Evolutionary conservation across 306 rosid genomes (phyloP), one percentile per base, ranked within the genome.

Genomic region (Trifolium dubium): DNA sequence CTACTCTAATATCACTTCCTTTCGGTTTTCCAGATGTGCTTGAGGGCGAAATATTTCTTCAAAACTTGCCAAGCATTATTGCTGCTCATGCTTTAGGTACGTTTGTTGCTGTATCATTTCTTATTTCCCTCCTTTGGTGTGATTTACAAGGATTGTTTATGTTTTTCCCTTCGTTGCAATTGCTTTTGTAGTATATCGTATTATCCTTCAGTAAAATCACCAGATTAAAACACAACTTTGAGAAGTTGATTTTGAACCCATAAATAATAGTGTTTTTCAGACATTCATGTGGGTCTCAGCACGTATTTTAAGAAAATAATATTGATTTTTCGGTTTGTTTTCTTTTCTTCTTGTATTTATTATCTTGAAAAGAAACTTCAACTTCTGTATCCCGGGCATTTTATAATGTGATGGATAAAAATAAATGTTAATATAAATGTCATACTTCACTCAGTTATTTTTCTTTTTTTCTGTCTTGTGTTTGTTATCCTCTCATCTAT

Each of bases 21-120:
- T 77, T 60, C 43, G 81, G 66, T 77, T 67, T 60, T 47, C 18
- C 87, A 94, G 96, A 88, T 35, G 88, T 94, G 78, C 97, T 94
- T 47, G 96, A 91, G 80, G 96, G 97, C 74, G 96, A 94, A 69
- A 89, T 94, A 83, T 94, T 94, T 84, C 98, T 94, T 83, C 98
- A 94, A 83, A 94, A 91, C 81, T 83, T 94, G 80, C 97, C 97
- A 18, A 94, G 97, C 80, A 89, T 89, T 79, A 83, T 94, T 47
- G 79, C 92, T 74, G 97, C 96, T 77, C 97, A 89, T 88, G 98
- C 91, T 10, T 78, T 94, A 88, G 97, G 98, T 91, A 86, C 58
- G 51, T 77, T 65, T 35, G 54, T 60, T 29, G 30, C 60, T 23
- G 41, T 43, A 58, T 39, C 43, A 4, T 32, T 64, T 81, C 56